Percentiles rank a stretch among this genome's conserved stretches.
phyloP scores from a whole-genome alignment of 306 rosid genomes.

The Leucaena leucocephala region DNA sequence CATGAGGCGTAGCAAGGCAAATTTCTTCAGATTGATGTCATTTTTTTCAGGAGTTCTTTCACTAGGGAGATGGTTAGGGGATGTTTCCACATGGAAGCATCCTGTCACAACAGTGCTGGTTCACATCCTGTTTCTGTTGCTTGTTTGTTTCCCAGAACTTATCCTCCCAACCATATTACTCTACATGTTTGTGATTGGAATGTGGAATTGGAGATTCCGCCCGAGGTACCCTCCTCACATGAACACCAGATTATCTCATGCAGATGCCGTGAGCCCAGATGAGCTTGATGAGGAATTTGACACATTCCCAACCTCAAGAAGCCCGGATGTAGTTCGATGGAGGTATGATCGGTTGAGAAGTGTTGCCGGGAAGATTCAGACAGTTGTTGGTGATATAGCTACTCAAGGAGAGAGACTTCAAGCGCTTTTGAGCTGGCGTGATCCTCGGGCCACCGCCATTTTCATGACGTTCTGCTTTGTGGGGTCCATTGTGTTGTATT shows the following conservation, averaged over 20 bases:
- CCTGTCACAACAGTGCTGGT: slow-evolving; percentile 76
- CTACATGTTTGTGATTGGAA: slow-evolving; percentile 75
- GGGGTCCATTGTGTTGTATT: slow-evolving; percentile 69
- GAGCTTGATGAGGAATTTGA: slow-evolving; percentile 97
- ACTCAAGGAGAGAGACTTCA: slow-evolving; percentile 90
- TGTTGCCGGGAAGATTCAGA: slow-evolving; percentile 84
- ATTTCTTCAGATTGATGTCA: slow-evolving; percentile 76
- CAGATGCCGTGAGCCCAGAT: slow-evolving; percentile 62
- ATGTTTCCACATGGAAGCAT: slow-evolving; percentile 71
- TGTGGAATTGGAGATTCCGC: slow-evolving; percentile 89
- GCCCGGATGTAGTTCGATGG: slow-evolving; percentile 64
- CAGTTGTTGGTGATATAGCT: slow-evolving; percentile 87
- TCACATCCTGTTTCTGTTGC: slow-evolving; percentile 80
- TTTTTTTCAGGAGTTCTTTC: slow-evolving; percentile 72
- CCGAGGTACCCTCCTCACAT: slow-evolving; percentile 87
- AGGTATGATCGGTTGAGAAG: slow-evolving; percentile 89
- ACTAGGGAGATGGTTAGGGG: slow-evolving; percentile 74
- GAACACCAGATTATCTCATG: slow-evolving; percentile 76
- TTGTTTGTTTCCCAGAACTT: slow-evolving; percentile 83
- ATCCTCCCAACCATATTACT: slow-evolving; percentile 81
- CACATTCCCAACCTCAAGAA: slow-evolving; percentile 64
- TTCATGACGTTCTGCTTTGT: slow-evolving; percentile 67
- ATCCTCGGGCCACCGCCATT: slow-evolving; percentile 81
- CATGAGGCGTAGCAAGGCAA: slow-evolving; percentile 98
- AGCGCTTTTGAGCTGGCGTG: slow-evolving; percentile 92